A percentile compares a stretch with the other conserved stretches of the same genome.
Conservation (phyloP, 345 rosid genomes). For the Salix arbutifolia region DNA sequence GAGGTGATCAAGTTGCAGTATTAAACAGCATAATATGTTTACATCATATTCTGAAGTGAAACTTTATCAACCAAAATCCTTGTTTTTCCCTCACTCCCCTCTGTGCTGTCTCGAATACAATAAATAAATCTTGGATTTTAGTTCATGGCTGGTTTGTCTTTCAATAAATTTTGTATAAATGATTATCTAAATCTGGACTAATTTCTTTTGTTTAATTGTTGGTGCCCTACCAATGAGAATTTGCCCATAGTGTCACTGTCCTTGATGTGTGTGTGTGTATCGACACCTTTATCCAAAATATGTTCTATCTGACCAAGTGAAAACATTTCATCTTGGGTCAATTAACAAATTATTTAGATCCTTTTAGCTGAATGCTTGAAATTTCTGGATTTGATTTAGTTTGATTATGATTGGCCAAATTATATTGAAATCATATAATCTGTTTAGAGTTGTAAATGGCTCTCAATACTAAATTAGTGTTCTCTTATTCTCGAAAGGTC, state of each 20-base stretch:
- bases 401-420: neutral
- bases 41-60: neutral
- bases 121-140: neutral
- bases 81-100: neutral
- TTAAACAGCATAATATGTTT: neutral
- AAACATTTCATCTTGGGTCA: neutral
- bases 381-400: neutral
- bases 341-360: neutral
- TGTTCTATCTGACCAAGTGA: neutral
- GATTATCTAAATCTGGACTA: neutral
- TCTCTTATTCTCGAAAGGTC: neutral
- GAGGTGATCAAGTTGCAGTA: neutral
- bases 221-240: neutral
- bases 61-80: neutral
- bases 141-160: neutral
- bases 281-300: too few relatives aligned
- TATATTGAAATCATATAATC: neutral
- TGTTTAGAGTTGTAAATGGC: neutral
- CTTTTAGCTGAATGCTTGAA: neutral
- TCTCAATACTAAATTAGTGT: neutral
- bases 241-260: neutral
- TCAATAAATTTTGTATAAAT: neutral
- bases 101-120: neutral
- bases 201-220: neutral
- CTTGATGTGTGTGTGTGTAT: neutral